These are phyloP conservation scores for Trypanosoma melophagium DNA, from an alignment of 208 protist species.

Conservation along the genomic window DNA sequence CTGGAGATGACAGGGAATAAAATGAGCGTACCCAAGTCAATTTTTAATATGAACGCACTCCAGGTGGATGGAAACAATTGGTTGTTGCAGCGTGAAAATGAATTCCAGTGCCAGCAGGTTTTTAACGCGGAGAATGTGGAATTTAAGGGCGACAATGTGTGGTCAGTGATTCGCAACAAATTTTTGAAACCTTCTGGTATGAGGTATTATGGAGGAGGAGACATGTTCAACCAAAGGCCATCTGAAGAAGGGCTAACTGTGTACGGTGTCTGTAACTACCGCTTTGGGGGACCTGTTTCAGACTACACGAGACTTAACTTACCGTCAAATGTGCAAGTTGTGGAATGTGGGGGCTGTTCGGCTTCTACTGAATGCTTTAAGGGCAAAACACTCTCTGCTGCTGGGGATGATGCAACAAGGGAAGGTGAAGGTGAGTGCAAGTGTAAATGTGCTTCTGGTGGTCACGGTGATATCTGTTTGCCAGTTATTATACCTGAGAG, in stretches of 20 bases:
- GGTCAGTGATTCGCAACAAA: conserved; percentile 2
- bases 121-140: not conserved
- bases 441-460: not conserved
- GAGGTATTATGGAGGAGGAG: too few relatives aligned
- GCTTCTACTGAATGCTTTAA: not conserved
- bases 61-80: not conserved
- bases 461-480: not conserved
- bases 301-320: not conserved
- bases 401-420: not conserved
- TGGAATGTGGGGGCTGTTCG: not conserved
- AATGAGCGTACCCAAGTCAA: not conserved
- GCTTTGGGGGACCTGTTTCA: not conserved
- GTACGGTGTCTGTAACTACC: conserved; percentile 11
- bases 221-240: too few relatives aligned
- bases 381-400: not conserved
- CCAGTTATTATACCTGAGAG: not conserved
- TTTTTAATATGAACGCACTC: conserved; percentile 2
- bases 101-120: not conserved
- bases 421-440: too few relatives aligned
- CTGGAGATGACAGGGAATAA: conserved; percentile 5
- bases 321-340: too few relatives aligned
- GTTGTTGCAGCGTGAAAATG: not conserved
- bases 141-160: not conserved
- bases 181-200: not conserved
- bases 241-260: too few relatives aligned